A percentile compares a stretch with the other conserved stretches of the same genome.
These are phyloP conservation scores for Pseudoneurospora amorphoporcata DNA, from an alignment of 495 filamentous ascomycete genomes.

Conservation along the genomic window DNA sequence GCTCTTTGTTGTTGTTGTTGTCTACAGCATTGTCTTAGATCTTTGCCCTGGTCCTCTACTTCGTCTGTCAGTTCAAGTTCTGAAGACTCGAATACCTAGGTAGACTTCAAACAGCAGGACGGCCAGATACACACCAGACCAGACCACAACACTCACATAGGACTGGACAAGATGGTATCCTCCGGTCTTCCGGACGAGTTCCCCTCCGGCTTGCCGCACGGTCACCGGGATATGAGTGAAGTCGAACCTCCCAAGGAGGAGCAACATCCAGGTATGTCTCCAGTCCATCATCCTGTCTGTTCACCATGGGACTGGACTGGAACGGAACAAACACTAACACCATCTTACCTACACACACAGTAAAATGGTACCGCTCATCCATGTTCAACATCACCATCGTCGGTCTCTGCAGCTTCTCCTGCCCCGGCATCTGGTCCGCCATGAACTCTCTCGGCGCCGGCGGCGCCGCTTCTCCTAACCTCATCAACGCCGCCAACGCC, in stretches of 20 bases:
- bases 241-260: constrained; percentile 14
- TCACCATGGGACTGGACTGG: not conserved
- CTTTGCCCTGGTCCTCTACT: not conserved
- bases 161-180: not conserved
- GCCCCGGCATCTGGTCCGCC: constrained; percentile 58
- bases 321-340: constrained; percentile 2
- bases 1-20: not conserved
- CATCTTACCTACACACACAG: too few species aligned
- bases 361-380: constrained; percentile 56
- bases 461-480: constrained; percentile 49
- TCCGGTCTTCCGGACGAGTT: not conserved
- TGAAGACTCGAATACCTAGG: too few species aligned
- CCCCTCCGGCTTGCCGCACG: not conserved
- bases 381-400: constrained; percentile 55
- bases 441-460: constrained; percentile 63
- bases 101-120: not conserved
- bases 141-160: too few species aligned
- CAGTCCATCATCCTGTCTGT: not conserved
- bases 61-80: not conserved
- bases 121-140: not conserved
- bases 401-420: constrained; percentile 52
- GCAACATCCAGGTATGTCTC: constrained; percentile 10
- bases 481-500: constrained; percentile 61
- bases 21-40: not conserved
- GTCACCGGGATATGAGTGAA: constrained; percentile 3